Conservation (phyloP, 805 yeast species). For the Teunomyces funiuensis region DNA sequence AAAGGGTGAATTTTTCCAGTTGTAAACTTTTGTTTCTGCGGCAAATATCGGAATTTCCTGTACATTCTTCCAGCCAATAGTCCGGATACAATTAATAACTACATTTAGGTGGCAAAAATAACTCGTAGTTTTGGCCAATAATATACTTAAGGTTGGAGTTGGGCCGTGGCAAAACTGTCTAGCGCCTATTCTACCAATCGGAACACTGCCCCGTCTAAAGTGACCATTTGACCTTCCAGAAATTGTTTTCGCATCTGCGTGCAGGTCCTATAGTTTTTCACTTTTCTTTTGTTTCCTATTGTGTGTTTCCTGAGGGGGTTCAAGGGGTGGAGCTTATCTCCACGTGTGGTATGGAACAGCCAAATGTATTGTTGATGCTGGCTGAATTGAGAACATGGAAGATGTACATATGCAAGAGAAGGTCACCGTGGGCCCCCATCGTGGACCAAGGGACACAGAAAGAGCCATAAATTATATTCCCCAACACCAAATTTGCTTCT, state of each 20-base stretch:
- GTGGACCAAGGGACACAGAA: too few relatives aligned
- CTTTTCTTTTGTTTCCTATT: slow-evolving; percentile 3
- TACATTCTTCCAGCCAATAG: not conserved
- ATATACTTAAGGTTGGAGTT: too few relatives aligned
- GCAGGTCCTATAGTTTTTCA: slow-evolving; percentile 4
- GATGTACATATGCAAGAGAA: too few relatives aligned
- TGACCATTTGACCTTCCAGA: not conserved
- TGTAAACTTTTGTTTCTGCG: not conserved
- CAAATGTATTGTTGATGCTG: too few relatives aligned
- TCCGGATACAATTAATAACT: not conserved
- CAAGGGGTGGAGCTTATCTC: slow-evolving; percentile 1
- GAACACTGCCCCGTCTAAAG: too few relatives aligned
- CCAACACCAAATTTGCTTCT: too few relatives aligned
- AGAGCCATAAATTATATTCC: too few relatives aligned
- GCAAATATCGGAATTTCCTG: not conserved
- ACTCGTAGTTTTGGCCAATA: too few relatives aligned
- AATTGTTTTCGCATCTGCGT: not conserved
- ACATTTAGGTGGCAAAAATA: not conserved
- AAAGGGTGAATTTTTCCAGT: not conserved
- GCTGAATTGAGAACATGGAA: not conserved
- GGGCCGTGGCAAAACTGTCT: too few relatives aligned
- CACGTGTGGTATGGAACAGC: too few relatives aligned
- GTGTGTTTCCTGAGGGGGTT: slow-evolving; percentile 2
- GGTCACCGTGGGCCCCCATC: too few relatives aligned
- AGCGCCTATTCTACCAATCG: too few relatives aligned